Percentiles rank a stretch among this genome's conserved stretches.
These are phyloP conservation scores for Coemansia guatemalensis DNA, from an alignment of 192 early-diverging fungal species.

Conservation along the genomic window DNA sequence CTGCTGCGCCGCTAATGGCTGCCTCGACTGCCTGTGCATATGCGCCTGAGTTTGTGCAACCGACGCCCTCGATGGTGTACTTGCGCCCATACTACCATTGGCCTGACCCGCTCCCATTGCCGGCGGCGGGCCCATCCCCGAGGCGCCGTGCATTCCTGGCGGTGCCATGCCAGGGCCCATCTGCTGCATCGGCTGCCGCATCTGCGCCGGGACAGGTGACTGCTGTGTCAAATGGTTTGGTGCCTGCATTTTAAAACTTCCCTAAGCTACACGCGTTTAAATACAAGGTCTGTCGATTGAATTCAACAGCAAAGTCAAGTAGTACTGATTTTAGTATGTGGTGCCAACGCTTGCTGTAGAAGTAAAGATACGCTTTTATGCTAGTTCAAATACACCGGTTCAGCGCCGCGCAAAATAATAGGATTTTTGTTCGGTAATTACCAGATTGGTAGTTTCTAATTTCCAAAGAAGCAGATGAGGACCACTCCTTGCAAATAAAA, in stretches of 20 bases:
- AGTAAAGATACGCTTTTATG: too few relatives aligned
- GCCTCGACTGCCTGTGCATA: slow-evolving; percentile 23
- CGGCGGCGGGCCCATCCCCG: slow-evolving; percentile 29
- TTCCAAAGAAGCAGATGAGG: too few relatives aligned
- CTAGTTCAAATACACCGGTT: too few relatives aligned
- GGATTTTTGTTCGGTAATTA: neutral
- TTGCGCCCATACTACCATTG: slow-evolving; percentile 29
- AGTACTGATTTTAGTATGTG: too few relatives aligned
- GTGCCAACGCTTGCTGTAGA: too few relatives aligned
- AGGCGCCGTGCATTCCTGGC: slow-evolving; percentile 32
- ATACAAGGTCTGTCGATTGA: neutral
- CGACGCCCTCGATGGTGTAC: slow-evolving; percentile 17
- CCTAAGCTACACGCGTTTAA: neutral
- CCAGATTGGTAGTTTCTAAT: too few relatives aligned
- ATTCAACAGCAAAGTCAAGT: too few relatives aligned
- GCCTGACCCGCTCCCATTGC: slow-evolving; percentile 20
- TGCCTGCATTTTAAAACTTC: slow-evolving; percentile 35
- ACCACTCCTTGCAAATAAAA: too few relatives aligned
- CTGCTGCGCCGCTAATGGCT: slow-evolving; percentile 14
- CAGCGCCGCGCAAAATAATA: too few relatives aligned
- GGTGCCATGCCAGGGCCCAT: slow-evolving; percentile 43
- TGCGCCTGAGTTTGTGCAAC: slow-evolving; percentile 26
- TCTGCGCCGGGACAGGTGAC: slow-evolving; percentile 36
- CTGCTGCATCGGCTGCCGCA: slow-evolving; percentile 29
- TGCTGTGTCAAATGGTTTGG: slow-evolving; percentile 46